Base-by-base conservation (phyloP, 495 filamentous ascomycete species). In the Amniculicola lignicola region DNA sequence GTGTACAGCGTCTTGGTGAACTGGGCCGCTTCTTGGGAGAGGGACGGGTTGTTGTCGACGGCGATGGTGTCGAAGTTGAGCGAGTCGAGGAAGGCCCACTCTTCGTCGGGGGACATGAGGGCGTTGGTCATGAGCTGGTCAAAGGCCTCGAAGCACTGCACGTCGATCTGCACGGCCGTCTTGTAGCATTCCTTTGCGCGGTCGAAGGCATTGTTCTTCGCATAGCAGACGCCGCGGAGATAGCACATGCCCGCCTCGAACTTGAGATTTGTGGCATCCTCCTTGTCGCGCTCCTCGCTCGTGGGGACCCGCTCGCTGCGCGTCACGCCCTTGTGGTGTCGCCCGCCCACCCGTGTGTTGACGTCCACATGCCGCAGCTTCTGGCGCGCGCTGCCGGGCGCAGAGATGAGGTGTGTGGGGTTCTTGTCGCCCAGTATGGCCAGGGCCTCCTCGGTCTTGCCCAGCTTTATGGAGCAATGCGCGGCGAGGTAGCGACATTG, bases 231-330 rank as follows among this genome's bases (percentile, higher is more conserved):
- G 3, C 93, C 93, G 19, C 93, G 79, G 29, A 99, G 75, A 71
- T 90, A 95, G 74, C 94, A 97, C 92, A 99, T 99, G 62, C 85
- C 87, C 1, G 94, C 94, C 72, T 97, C 93, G 59, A 89, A 95
- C 24, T 85, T 82, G 40, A 95, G 75, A 66, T 85, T 86, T n/a
- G 74, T 80, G 1, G 77, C 74, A 56, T 86, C 82, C 59, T 92
- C 87, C 24, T 67, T 69, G 31, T 91, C 88, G 35, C 80, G 74
- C 55, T 81, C 77, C 51, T 89, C 86, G 42, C 74, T 79, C 38
- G 72, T 74, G 44, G 87, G 83, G 72, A 61, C 75, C 74, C 71
- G 72, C 49, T 79, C 72, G 42, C 75, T 71, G 54, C 78, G 76
- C 38, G 78, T 58, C 28, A 14, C 22, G 57, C 18, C 15, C 41